These are phyloP conservation scores for Xylariaceae sp. DNA, from an alignment of 2,329 filamentous ascomycete genomes.

Conservation along the genomic window DNA sequence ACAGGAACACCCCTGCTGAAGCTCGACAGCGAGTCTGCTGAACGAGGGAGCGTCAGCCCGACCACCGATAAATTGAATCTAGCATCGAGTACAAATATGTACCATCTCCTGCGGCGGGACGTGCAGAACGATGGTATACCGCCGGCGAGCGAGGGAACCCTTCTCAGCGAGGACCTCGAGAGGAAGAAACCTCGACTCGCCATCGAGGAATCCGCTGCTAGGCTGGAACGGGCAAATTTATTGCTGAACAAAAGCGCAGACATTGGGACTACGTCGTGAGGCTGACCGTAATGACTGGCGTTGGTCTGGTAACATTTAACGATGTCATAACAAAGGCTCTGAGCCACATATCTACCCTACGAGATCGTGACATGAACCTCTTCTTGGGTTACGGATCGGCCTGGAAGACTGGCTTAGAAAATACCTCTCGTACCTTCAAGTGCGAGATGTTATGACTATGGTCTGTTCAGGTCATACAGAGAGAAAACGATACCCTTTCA, in stretches of 20 bases:
- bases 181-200: slow-evolving; percentile 9
- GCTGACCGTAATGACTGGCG: not conserved
- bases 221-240: slow-evolving; percentile 12
- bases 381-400: too few species aligned
- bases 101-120: slow-evolving; percentile 3
- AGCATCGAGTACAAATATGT: slow-evolving; percentile 15
- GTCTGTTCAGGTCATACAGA: too few species aligned
- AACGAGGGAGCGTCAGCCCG: not conserved
- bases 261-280: not conserved
- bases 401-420: too few species aligned
- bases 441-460: too few species aligned
- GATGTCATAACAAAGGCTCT: not conserved
- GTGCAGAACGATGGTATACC: too few species aligned
- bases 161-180: slow-evolving; percentile 4
- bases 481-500: too few species aligned
- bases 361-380: too few species aligned
- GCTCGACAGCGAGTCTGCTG: too few species aligned
- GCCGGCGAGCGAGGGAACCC: too few species aligned
- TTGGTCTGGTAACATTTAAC: not conserved
- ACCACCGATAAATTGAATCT: not conserved
- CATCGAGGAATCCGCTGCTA: slow-evolving; percentile 7
- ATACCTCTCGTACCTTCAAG: too few species aligned
- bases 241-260: slow-evolving; percentile 5
- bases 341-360: not conserved
- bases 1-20: not conserved